Conservation (phyloP, 2,329 filamentous ascomycete genomes). For the Pseudogymnoascus sp. region DNA sequence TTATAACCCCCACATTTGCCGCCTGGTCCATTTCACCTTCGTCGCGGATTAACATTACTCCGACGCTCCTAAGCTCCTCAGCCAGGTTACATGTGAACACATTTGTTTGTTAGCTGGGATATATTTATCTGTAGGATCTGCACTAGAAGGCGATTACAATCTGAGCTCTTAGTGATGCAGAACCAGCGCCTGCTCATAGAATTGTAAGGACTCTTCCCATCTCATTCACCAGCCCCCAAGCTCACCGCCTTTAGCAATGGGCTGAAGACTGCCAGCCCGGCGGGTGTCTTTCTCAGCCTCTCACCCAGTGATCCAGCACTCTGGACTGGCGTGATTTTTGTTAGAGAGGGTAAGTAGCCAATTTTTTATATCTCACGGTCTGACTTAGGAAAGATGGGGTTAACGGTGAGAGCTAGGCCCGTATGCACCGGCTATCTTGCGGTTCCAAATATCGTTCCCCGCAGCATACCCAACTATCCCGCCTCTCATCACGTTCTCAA, state of each 20-base stretch:
- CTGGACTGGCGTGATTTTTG: constrained; percentile 89
- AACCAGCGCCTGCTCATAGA: neutral
- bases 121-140: too few species aligned
- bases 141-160: neutral
- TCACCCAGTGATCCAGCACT: constrained; percentile 72
- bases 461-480: constrained; percentile 70
- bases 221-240: neutral
- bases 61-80: neutral
- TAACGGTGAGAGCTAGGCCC: constrained; percentile 53
- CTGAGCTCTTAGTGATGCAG: neutral
- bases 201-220: neutral
- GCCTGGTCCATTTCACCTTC: neutral
- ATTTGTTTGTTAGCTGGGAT: neutral
- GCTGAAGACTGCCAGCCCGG: constrained; percentile 73
- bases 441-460: constrained; percentile 86
- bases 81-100: neutral
- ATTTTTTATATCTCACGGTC: constrained; percentile 12
- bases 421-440: constrained; percentile 78
- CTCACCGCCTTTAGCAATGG: constrained; percentile 52
- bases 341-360: constrained; percentile 65
- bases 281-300: constrained; percentile 80
- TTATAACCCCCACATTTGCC: constrained; percentile 10
- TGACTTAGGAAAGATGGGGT: neutral
- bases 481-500: constrained; percentile 79
- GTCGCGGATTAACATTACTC: neutral